Conservation (phyloP, 2,329 filamentous ascomycete species). For the Aspergillus tamarii region DNA sequence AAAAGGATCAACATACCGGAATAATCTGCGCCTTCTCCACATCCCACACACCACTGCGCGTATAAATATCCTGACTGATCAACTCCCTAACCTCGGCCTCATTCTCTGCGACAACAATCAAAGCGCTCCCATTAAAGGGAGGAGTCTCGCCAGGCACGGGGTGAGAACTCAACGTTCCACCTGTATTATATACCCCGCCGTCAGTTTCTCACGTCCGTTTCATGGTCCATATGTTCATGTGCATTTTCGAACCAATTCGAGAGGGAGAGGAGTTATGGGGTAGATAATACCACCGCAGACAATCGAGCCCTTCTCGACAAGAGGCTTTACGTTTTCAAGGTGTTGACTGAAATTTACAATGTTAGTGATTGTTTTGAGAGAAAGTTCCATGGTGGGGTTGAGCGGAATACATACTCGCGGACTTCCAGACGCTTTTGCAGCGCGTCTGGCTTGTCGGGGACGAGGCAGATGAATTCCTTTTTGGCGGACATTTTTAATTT, state of each 20-base stretch:
- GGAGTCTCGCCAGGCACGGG: slow-evolving; percentile 65
- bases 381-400: neutral
- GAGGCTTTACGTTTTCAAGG: slow-evolving; percentile 58
- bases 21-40: slow-evolving; percentile 61
- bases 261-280: neutral
- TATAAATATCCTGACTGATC: slow-evolving; percentile 74
- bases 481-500: slow-evolving; percentile 34
- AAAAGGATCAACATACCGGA: slow-evolving; percentile 33
- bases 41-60: slow-evolving; percentile 77
- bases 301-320: slow-evolving; percentile 58
- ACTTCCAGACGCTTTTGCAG: slow-evolving; percentile 63
- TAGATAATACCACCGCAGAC: slow-evolving; percentile 65
- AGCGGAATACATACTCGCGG: slow-evolving; percentile 31
- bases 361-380: neutral
- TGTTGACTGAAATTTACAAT: slow-evolving; percentile 48
- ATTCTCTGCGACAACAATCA: slow-evolving; percentile 68
- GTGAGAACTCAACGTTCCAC: slow-evolving; percentile 68
- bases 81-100: slow-evolving; percentile 70
- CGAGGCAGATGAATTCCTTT: slow-evolving; percentile 69
- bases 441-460: slow-evolving; percentile 67
- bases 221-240: too few relatives aligned
- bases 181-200: slow-evolving; percentile 47
- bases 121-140: slow-evolving; percentile 72
- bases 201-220: neutral
- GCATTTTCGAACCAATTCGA: neutral